A percentile compares a stretch with the other conserved stretches of the same genome.
Conservation (phyloP, 495 filamentous ascomycete species). For the Pseudevernia furfuracea region DNA sequence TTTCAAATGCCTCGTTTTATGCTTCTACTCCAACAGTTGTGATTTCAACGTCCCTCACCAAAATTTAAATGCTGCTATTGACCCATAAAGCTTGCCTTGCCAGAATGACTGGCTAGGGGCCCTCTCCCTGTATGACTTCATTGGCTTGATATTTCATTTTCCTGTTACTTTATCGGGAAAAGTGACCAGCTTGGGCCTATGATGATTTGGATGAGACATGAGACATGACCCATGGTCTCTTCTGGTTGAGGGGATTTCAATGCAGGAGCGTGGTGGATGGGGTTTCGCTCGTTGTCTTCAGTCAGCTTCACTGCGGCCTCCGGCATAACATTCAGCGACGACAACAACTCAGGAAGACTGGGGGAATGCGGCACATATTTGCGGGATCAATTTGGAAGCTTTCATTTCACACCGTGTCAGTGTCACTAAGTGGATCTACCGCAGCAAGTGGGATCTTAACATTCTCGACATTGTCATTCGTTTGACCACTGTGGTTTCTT, state of each 20-base stretch:
- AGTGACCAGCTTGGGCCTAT: background rate
- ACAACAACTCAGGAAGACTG: background rate
- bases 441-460: no score
- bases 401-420: background rate
- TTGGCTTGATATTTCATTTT: no score
- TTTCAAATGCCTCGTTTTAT: no score
- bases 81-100: no score
- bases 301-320: background rate
- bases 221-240: background rate
- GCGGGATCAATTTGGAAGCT: background rate
- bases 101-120: no score
- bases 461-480: conserved; percentile 46
- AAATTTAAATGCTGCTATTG: no score
- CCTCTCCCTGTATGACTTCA: no score
- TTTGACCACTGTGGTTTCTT: conserved; percentile 86
- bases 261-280: background rate
- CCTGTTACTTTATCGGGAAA: background rate
- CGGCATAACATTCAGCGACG: background rate
- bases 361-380: background rate
- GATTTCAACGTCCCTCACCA: no score
- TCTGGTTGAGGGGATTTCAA: background rate
- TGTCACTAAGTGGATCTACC: background rate
- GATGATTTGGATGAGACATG: background rate
- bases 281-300: background rate
- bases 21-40: no score